These are phyloP conservation scores for Aspergillus novofumigatus DNA, from an alignment of 2,329 filamentous ascomycete species.

Conservation along the genomic window DNA sequence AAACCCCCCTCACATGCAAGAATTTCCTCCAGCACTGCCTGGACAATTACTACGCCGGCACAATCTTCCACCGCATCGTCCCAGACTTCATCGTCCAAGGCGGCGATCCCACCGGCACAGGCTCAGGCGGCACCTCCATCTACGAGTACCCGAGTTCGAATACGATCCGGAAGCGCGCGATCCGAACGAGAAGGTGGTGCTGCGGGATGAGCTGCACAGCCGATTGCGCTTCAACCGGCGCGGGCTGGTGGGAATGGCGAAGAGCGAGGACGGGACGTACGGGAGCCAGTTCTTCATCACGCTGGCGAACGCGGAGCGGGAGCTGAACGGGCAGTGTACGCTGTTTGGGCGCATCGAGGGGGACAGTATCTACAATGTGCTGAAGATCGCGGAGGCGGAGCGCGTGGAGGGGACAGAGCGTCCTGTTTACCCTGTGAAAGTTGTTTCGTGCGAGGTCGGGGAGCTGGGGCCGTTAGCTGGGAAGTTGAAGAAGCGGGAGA, in stretches of 20 bases:
- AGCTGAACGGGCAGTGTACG: constrained; percentile 86
- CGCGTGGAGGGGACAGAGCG: constrained; percentile 73
- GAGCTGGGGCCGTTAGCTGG: constrained; percentile 44
- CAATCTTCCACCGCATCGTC: constrained; percentile 88
- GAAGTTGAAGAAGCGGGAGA: constrained; percentile 42
- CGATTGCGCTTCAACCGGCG: constrained; percentile 88
- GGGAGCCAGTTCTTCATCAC: constrained; percentile 98
- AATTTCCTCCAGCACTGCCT: constrained; percentile 95
- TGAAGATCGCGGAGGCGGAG: constrained; percentile 88
- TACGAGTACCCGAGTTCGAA: constrained; percentile 65
- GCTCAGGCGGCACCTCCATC: constrained; percentile 86
- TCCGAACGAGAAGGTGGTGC: constrained; percentile 54
- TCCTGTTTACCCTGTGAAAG: constrained; percentile 78
- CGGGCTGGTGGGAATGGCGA: constrained; percentile 93
- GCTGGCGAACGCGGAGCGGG: constrained; percentile 70
- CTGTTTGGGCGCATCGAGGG: constrained; percentile 89
- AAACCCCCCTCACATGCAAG: constrained; percentile 83
- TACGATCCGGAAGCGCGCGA: constrained; percentile 53
- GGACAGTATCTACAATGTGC: constrained; percentile 92
- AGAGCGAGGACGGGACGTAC: constrained; percentile 68
- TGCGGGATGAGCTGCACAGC: constrained; percentile 88
- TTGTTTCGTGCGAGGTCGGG: constrained; percentile 49
- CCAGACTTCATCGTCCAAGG: constrained; percentile 92
- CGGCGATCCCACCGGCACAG: constrained; percentile 89
- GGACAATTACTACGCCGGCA: constrained; percentile 92